These are phyloP conservation scores for Mentha longifolia DNA, from an alignment of 257 asterid species.

Conservation along the genomic window DNA sequence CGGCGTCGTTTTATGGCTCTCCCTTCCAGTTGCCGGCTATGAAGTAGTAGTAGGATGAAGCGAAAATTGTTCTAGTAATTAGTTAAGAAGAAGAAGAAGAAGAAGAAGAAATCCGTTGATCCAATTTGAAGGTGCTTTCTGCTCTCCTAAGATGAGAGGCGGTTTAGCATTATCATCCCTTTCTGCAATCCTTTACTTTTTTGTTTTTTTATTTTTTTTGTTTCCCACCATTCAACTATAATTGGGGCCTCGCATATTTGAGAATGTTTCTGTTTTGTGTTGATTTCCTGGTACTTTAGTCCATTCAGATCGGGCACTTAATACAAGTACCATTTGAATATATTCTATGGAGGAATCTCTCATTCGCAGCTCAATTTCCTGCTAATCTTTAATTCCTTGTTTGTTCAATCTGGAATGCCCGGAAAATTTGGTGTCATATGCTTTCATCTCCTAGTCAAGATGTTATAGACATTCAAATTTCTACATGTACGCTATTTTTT, in stretches of 20 bases:
- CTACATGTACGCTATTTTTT: slow-evolving; percentile 31
- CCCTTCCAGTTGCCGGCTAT: too few species aligned
- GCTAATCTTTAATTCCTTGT: not conserved
- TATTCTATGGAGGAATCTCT: not conserved
- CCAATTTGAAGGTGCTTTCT: not conserved
- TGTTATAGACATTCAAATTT: not conserved
- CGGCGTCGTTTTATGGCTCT: too few species aligned
- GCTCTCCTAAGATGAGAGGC: slow-evolving; percentile 27
- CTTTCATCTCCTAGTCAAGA: not conserved
- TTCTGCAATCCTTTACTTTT: slow-evolving; percentile 29
- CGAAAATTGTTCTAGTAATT: too few species aligned
- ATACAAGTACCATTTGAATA: not conserved
- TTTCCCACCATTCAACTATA: not conserved
- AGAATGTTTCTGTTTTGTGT: slow-evolving; percentile 6
- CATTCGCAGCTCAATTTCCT: not conserved
- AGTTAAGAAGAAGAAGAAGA: too few species aligned
- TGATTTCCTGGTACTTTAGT: slow-evolving; percentile 16
- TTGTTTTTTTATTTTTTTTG: slow-evolving; percentile 7
- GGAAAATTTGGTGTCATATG: slow-evolving; percentile 25
- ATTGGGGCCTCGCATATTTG: slow-evolving; percentile 10
- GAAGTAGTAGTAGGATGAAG: too few species aligned
- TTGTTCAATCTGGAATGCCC: slow-evolving; percentile 6
- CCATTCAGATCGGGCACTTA: slow-evolving; percentile 18
- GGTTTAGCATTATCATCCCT: slow-evolving; percentile 17
- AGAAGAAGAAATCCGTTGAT: too few species aligned